phyloP scores from a whole-genome alignment of 176 grass and related monocot genomes.

The Leersia perrieri region DNA sequence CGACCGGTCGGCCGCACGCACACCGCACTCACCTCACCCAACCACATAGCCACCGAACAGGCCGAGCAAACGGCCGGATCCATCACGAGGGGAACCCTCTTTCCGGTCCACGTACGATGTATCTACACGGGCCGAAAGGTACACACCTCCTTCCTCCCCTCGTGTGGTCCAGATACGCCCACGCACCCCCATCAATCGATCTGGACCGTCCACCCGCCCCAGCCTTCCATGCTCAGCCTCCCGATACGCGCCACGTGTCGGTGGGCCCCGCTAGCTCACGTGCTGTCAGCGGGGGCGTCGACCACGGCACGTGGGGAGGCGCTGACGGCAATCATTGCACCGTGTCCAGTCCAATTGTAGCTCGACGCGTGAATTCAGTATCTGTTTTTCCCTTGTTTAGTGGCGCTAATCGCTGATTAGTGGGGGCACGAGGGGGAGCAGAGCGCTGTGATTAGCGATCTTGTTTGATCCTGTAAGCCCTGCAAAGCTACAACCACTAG shows the following conservation, averaged over 20 bases:
- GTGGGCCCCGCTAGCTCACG: not conserved
- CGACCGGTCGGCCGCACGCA: not conserved
- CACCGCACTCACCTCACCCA: not conserved
- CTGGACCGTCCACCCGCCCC: not conserved
- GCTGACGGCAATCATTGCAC: not conserved
- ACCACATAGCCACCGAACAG: not conserved
- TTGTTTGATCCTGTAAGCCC: not conserved
- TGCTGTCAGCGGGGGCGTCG: not conserved
- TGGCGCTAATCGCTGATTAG: not conserved
- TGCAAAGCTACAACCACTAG: not conserved
- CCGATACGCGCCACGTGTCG: not conserved
- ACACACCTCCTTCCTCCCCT: too few relatives aligned
- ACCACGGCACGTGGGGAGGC: not conserved
- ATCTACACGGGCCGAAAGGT: not conserved
- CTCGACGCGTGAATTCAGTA: not conserved
- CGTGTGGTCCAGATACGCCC: too few relatives aligned
- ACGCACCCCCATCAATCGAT: not conserved
- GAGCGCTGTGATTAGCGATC: not conserved
- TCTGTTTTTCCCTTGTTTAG: not conserved
- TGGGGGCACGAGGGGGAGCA: not conserved
- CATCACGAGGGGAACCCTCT: not conserved
- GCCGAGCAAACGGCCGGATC: not conserved
- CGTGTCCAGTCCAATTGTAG: not conserved
- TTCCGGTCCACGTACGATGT: constrained; percentile 16
- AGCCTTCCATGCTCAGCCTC: not conserved